Evolutionary conservation across 2,329 filamentous ascomycete genomes (phyloP).

Genomic region (Diaporthe sp.): DNA sequence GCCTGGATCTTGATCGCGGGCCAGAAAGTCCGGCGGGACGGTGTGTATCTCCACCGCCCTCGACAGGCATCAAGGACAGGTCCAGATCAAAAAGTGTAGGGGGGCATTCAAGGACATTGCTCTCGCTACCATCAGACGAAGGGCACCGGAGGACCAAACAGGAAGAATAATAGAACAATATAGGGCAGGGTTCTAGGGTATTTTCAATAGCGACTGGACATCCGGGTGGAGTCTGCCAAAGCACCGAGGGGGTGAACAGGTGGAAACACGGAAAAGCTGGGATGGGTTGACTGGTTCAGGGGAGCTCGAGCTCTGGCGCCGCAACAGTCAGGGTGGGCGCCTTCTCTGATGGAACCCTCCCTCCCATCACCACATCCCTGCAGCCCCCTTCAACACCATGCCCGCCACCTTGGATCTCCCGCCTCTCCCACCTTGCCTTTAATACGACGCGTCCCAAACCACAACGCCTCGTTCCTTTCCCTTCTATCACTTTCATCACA

Average conservation of each 20-base stretch:
- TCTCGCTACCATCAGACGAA: slow-evolving; percentile 12
- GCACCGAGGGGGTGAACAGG: slow-evolving; percentile 23
- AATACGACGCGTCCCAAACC: slow-evolving; percentile 1
- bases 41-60: neutral
- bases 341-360: slow-evolving; percentile 11
- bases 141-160: slow-evolving; percentile 15
- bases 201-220: slow-evolving; percentile 18
- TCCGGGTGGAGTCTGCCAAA: neutral
- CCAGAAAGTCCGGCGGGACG: slow-evolving; percentile 15
- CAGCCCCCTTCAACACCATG: slow-evolving; percentile 26
- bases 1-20: slow-evolving; percentile 14
- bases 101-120: neutral
- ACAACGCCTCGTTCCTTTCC: neutral
- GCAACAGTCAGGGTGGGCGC: slow-evolving; percentile 31
- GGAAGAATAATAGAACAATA: slow-evolving; percentile 7
- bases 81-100: slow-evolving; percentile 5
- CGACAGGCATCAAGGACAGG: slow-evolving; percentile 19
- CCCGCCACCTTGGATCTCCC: slow-evolving; percentile 17
- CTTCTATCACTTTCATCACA: slow-evolving; percentile 13
- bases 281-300: slow-evolving; percentile 32
- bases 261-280: slow-evolving; percentile 18
- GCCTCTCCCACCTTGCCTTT: slow-evolving; percentile 19
- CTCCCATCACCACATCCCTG: slow-evolving; percentile 23
- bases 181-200: slow-evolving; percentile 19
- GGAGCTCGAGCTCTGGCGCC: slow-evolving; percentile 27